Conservation (phyloP, 352 stramenopile genomes). For the Labyrinthula sp. region DNA sequence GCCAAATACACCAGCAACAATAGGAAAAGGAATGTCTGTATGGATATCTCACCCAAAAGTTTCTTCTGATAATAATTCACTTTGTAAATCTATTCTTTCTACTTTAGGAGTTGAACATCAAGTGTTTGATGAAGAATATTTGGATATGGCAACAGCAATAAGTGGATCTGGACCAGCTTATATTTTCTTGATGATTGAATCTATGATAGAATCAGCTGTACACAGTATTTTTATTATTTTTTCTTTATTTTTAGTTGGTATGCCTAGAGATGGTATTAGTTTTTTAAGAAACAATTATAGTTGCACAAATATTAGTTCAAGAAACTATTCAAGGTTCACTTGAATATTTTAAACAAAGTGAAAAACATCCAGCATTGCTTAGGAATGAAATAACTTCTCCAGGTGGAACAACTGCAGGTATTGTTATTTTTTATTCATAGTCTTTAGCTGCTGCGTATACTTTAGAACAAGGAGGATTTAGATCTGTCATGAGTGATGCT, state of each 20-base stretch:
- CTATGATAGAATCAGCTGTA: slow-evolving; percentile 64
- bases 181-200: slow-evolving; percentile 79
- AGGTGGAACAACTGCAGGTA: slow-evolving; percentile 68
- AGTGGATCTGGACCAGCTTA: slow-evolving; percentile 76
- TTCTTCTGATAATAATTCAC: no score
- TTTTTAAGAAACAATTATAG: no score
- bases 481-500: slow-evolving; percentile 53
- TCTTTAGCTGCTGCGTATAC: no score
- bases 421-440: no score
- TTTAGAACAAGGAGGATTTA: slow-evolving; percentile 79
- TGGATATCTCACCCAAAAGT: slow-evolving; percentile 49
- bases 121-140: slow-evolving; percentile 70
- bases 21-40: slow-evolving; percentile 76
- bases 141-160: slow-evolving; percentile 79
- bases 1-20: slow-evolving; percentile 82
- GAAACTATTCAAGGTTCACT: slow-evolving; percentile 73
- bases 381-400: slow-evolving; percentile 79
- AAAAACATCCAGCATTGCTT: slow-evolving; percentile 63
- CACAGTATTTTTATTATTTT: no score
- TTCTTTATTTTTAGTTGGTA: no score
- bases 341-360: slow-evolving; percentile 69
- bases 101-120: slow-evolving; percentile 73
- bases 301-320: slow-evolving; percentile 75
- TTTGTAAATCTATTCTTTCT: slow-evolving; percentile 45
- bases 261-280: slow-evolving; percentile 61